Conservation (phyloP, 352 stramenopile species). For the Pythium aquatile region DNA sequence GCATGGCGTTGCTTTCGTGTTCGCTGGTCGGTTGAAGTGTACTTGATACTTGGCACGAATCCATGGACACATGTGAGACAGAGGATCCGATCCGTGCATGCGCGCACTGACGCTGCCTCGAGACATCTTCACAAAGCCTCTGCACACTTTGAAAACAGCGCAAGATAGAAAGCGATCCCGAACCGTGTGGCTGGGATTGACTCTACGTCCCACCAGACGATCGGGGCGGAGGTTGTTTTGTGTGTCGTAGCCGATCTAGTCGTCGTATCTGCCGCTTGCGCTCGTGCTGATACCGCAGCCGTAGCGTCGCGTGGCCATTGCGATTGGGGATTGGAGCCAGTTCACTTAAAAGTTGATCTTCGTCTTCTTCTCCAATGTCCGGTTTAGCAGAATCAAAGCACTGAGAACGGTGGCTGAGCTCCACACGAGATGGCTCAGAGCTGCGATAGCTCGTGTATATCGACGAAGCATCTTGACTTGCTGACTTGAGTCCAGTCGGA, state of each 20-base stretch:
- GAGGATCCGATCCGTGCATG: no score
- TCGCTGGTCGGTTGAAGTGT: no score
- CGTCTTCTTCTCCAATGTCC: not conserved
- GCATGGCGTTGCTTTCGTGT: no score
- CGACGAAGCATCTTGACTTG: not conserved
- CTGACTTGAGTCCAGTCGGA: not conserved
- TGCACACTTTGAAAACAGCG: no score
- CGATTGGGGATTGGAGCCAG: not conserved
- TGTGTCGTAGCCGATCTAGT: slow-evolving; percentile 2
- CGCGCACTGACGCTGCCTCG: no score
- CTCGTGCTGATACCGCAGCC: slow-evolving; percentile 11
- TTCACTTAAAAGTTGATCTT: not conserved
- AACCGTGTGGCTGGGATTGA: no score
- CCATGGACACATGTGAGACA: no score
- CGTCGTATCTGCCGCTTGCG: slow-evolving; percentile 2
- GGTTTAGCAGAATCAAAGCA: not conserved
- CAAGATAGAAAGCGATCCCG: no score
- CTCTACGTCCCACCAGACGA: no score
- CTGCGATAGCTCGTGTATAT: not conserved
- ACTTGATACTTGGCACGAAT: no score
- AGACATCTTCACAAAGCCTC: no score
- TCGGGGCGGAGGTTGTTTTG: no score
- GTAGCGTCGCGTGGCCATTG: not conserved
- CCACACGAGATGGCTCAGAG: not conserved
- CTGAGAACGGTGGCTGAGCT: not conserved